phyloP scores from a whole-genome alignment of 257 asterid genomes.

The Jacaranda copaia region DNA sequence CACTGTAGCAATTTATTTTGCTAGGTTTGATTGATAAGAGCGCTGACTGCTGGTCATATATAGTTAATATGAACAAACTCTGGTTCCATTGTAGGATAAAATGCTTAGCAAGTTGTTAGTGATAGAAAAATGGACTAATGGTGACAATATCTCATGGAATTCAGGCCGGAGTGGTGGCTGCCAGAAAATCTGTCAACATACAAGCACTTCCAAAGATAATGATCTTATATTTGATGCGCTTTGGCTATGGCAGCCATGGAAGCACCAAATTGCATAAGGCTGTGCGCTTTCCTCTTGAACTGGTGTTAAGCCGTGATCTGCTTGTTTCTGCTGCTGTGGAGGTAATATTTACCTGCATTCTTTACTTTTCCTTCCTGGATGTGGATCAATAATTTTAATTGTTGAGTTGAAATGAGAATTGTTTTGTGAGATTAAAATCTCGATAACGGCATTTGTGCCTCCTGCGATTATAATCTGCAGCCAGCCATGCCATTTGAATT shows the following conservation, averaged over 20 bases:
- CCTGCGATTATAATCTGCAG: slow-evolving; percentile 1
- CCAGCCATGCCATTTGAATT: not conserved
- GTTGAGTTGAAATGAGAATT: not conserved
- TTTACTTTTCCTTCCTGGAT: slow-evolving; percentile 23
- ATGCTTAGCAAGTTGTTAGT: slow-evolving; percentile 5
- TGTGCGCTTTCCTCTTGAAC: slow-evolving; percentile 75
- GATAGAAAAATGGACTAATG: slow-evolving; percentile 2
- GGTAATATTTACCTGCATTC: slow-evolving; percentile 50
- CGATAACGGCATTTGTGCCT: slow-evolving; percentile 4
- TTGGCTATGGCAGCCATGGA: slow-evolving; percentile 72
- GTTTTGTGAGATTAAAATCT: not conserved
- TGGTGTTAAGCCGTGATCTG: slow-evolving; percentile 77
- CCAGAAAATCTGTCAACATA: slow-evolving; percentile 74
- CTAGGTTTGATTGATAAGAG: not conserved
- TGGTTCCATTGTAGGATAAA: not conserved
- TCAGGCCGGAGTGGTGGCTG: slow-evolving; percentile 79
- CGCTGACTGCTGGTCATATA: not conserved
- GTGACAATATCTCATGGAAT: slow-evolving; percentile 28
- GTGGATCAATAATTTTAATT: slow-evolving; percentile 15
- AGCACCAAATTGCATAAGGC: slow-evolving; percentile 89
- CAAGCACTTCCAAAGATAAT: slow-evolving; percentile 82
- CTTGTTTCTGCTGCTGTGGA: slow-evolving; percentile 71
- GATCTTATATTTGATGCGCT: slow-evolving; percentile 91
- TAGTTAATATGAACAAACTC: not conserved
- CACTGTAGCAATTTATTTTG: not conserved